Evolutionary conservation across 768 basidiomycete genomes (phyloP).

Genomic region (Macrolepiota albuminosa): DNA sequence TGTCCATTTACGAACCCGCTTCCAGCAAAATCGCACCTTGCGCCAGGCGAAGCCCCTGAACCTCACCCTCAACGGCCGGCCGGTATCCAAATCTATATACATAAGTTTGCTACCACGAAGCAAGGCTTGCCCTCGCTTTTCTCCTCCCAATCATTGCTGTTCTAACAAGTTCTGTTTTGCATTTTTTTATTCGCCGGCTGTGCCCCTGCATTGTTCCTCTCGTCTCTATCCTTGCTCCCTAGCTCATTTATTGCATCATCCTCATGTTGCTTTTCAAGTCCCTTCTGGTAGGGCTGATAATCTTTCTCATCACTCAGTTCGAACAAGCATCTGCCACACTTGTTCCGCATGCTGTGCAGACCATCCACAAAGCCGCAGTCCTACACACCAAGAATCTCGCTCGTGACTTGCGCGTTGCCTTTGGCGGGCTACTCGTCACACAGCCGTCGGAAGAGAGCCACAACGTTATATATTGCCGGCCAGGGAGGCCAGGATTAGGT

Average conservation of each 20-base stretch:
- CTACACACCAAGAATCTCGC: constrained; percentile 59
- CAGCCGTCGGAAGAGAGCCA: constrained; percentile 21
- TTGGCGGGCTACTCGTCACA: constrained; percentile 47
- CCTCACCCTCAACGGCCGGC: constrained; percentile 21
- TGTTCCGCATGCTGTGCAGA: constrained; percentile 38
- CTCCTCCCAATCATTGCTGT: constrained; percentile 5
- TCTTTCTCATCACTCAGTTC: constrained; percentile 30
- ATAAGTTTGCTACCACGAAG: constrained; percentile 14
- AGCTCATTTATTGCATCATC: not conserved
- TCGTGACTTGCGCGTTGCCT: constrained; percentile 63
- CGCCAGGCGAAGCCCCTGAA: constrained; percentile 8
- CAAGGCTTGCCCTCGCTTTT: constrained; percentile 12
- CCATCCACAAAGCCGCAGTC: constrained; percentile 49
- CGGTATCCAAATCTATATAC: constrained; percentile 18
- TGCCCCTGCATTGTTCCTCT: constrained; percentile 17
- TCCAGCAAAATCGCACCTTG: not conserved
- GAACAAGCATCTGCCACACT: constrained; percentile 25
- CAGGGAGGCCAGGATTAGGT: constrained; percentile 24
- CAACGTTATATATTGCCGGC: constrained; percentile 41
- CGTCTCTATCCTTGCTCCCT: constrained; percentile 14
- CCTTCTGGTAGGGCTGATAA: constrained; percentile 27
- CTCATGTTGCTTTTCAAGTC: constrained; percentile 22
- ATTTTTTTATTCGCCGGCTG: constrained; percentile 17
- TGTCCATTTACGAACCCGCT: not conserved
- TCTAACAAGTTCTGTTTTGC: constrained; percentile 12